A percentile compares a stretch with the other conserved stretches of the same genome.
These are phyloP conservation scores for Cordyceps pruinosa DNA, from an alignment of 2,329 filamentous ascomycete genomes.

Conservation along the genomic window DNA sequence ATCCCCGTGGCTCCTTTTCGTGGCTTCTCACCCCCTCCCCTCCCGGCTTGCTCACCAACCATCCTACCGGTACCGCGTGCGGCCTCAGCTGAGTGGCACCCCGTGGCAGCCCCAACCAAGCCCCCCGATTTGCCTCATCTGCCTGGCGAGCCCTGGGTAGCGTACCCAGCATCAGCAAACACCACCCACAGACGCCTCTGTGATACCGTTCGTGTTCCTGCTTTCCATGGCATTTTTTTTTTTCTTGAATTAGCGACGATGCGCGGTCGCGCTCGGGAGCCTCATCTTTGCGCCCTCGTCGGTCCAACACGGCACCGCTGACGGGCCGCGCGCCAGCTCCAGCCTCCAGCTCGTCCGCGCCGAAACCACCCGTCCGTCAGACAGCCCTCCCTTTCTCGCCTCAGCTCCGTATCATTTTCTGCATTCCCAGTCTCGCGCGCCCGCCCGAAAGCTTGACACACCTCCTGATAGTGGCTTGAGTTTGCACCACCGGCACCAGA, in stretches of 20 bases:
- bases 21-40: background rate
- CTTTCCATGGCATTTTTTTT: conserved; percentile 1
- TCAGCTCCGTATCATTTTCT: too few species aligned
- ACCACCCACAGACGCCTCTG: background rate
- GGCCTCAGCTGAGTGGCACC: conserved; percentile 9
- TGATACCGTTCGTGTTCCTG: background rate
- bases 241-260: conserved; percentile 4
- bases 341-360: background rate
- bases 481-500: background rate
- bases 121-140: background rate
- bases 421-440: too few species aligned
- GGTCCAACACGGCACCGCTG: background rate
- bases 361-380: background rate
- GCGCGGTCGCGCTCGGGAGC: conserved; percentile 3
- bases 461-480: background rate
- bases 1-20: too few species aligned
- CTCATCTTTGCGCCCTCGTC: background rate
- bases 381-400: too few species aligned
- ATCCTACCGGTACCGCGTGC: background rate
- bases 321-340: too few species aligned
- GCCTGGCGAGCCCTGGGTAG: background rate
- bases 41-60: too few species aligned
- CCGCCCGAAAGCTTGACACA: background rate
- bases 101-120: background rate
- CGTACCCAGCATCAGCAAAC: conserved; percentile 1